Evolutionary conservation across 345 rosid species (phyloP).

Genomic region (Eucalyptus pauciflora): DNA sequence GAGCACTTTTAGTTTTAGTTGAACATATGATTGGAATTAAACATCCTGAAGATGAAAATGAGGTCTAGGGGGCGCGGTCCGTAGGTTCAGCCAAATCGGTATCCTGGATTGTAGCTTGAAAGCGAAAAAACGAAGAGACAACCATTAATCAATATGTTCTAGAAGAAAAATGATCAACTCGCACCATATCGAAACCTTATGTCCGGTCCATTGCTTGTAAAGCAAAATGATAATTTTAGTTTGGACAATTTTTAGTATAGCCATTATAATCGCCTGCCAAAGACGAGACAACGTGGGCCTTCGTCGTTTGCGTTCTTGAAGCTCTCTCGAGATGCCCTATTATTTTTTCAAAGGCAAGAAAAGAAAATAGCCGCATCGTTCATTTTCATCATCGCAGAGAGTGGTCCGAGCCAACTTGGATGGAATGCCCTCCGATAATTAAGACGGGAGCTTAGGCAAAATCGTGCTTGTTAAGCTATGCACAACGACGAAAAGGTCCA

Average conservation of each 20-base stretch:
- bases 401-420: not conserved
- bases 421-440: not conserved
- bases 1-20: not conserved
- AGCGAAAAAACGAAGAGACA: not conserved
- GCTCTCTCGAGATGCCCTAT: not conserved
- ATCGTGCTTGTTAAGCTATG: not conserved
- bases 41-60: not conserved
- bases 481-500: not conserved
- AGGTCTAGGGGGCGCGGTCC: not conserved
- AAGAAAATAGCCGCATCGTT: not conserved
- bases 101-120: not conserved
- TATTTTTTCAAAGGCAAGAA: not conserved
- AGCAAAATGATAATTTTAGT: not conserved
- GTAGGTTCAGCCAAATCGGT: not conserved
- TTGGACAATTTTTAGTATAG: not conserved
- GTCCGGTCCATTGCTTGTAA: not conserved
- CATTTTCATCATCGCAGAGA: not conserved
- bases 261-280: not conserved
- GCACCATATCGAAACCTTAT: not conserved
- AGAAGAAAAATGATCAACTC: not conserved
- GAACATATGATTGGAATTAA: not conserved
- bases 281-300: not conserved
- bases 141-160: not conserved
- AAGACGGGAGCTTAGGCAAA: not conserved
- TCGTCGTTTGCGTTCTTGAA: not conserved